Base-by-base conservation (phyloP, 495 filamentous ascomycete species). In the Bryoglossum gracile region DNA sequence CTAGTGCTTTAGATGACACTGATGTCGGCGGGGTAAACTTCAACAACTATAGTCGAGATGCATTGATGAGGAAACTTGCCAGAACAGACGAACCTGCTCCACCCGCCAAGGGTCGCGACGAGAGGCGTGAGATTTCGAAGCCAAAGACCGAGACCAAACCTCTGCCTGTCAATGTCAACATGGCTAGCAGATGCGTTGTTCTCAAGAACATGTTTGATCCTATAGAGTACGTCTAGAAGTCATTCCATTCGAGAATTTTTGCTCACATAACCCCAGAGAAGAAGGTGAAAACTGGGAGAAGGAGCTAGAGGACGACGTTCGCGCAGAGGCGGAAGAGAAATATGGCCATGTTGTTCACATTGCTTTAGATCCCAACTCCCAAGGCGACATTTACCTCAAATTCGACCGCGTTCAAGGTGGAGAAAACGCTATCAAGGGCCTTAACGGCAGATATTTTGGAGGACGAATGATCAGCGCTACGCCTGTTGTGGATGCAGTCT, bases 281-380 rank as follows among this genome's bases (percentile, higher is more conserved):
- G 80, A 84, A 64, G 87, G 87, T 58, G 86, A 91, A 45, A 69
- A 66, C 50, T 99, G 94, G 92, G 75, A 86, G 60, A 94, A 94
- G 65, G 89, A 95, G 57, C 67, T 97, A 53, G 89, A 95, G 72
- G 86, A 91, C 62, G 94, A 99, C 59, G 87, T 99, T 59, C 82
- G 86, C 66, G 73, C 75, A 58, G 94, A 99, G 74, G 95, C 92
- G 65, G 87, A 94, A 69, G 75, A 82, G 54, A 94, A 92, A 74
- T 99, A 96, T 75, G 94, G 94, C 62, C 86, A 89, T 63, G 89
- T 99, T 63, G 89, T 96, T 71, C 94, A 99, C 80, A 95, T 96
- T 70, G 76, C 87, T 62, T 72, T 96, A 73, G 91, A 96, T 77
- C 78, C 87, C 54, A 95, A 92, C 66, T 88, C 86, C 44, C 78